Conservation (phyloP, 1,139 yeast genomes). For the Suhomyces kunorum region DNA sequence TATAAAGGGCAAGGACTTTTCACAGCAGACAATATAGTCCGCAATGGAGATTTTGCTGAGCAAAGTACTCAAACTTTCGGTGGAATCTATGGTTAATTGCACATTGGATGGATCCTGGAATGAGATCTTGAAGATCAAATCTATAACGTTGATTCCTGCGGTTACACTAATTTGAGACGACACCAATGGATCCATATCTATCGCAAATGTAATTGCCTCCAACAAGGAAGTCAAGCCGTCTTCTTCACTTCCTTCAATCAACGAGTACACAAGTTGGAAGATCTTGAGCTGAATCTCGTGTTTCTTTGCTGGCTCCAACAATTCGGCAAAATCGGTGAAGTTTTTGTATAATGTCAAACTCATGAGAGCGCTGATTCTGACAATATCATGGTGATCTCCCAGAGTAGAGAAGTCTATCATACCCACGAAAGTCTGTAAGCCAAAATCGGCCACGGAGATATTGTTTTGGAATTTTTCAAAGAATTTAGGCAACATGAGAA, state of each 20-base stretch:
- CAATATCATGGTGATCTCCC: constrained; percentile 26
- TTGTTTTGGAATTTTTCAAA: constrained; percentile 50
- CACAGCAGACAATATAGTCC: constrained; percentile 51
- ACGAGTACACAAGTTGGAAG: constrained; percentile 32
- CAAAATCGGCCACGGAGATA: constrained; percentile 38
- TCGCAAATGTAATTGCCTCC: constrained; percentile 64
- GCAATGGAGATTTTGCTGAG: constrained; percentile 48
- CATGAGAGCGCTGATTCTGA: constrained; percentile 51
- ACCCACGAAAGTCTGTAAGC: constrained; percentile 39
- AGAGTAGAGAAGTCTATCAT: constrained; percentile 33
- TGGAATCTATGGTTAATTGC: constrained; percentile 64
- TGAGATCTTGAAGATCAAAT: constrained; percentile 62
- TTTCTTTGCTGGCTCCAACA: constrained; percentile 20
- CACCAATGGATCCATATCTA: constrained; percentile 43
- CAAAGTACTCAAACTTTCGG: constrained; percentile 59
- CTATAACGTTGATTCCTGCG: constrained; percentile 36
- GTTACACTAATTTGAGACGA: constrained; percentile 31
- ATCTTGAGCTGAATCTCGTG: constrained; percentile 29
- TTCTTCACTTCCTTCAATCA: constrained; percentile 71
- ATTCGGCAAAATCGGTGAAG: constrained; percentile 39
- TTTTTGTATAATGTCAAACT: constrained; percentile 56
- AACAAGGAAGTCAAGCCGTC: constrained; percentile 77
- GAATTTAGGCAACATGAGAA: constrained; percentile 56
- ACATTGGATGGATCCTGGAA: constrained; percentile 76
- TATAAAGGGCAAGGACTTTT: constrained; percentile 55